Conservation (phyloP, 768 basidiomycete genomes). For the Neoboletus magnificus region DNA sequence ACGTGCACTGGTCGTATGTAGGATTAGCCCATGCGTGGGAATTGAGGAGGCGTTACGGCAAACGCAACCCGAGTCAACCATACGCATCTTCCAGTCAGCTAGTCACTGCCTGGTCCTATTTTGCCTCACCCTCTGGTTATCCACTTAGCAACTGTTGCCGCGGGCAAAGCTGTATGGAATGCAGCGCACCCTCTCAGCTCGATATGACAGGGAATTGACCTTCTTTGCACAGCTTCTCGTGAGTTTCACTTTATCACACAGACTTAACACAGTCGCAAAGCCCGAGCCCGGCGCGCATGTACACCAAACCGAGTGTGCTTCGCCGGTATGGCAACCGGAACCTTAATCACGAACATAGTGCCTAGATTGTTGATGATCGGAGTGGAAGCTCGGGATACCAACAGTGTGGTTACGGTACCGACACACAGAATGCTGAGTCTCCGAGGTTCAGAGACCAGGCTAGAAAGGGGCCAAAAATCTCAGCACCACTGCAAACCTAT, state of each 20-base stretch:
- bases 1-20: background rate
- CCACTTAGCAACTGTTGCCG: background rate
- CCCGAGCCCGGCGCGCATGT: too few species aligned
- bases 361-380: background rate
- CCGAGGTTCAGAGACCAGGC: background rate
- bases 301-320: background rate
- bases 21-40: background rate
- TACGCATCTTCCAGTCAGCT: background rate
- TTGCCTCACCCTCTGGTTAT: background rate
- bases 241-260: too few species aligned
- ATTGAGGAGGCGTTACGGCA: background rate
- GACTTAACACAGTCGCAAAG: background rate
- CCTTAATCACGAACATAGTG: background rate
- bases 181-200: background rate
- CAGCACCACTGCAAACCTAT: slow-evolving; percentile 2
- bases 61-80: background rate
- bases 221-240: background rate
- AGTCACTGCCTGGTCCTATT: background rate
- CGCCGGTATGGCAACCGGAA: background rate
- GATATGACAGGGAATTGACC: background rate
- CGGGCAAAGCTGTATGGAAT: background rate
- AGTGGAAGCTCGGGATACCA: background rate
- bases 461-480: background rate
- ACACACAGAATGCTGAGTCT: background rate
- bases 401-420: background rate